Evolutionary conservation across 495 filamentous ascomycete genomes (phyloP).

Genomic region (Neohortaea acidophila): DNA sequence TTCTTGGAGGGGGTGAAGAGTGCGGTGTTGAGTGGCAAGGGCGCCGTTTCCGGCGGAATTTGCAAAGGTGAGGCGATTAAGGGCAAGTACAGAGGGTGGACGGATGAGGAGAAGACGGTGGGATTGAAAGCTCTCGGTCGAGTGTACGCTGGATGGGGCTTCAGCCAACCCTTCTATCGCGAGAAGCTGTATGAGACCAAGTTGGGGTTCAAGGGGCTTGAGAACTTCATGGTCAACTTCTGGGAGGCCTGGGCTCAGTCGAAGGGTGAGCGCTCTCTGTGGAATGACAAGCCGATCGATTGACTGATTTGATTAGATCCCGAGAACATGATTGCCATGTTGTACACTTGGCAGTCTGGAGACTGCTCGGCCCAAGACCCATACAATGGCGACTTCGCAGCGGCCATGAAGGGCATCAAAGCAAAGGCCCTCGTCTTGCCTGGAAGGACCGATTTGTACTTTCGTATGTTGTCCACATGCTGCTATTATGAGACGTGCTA

Average conservation of each 20-base stretch:
- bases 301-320: slow-evolving; percentile 33
- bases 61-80: slow-evolving; percentile 28
- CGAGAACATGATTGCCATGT: slow-evolving; percentile 50
- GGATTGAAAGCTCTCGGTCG: slow-evolving; percentile 56
- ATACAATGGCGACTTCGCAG: slow-evolving; percentile 49
- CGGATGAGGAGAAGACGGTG: slow-evolving; percentile 37
- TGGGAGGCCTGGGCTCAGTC: slow-evolving; percentile 58
- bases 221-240: slow-evolving; percentile 55
- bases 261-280: slow-evolving; percentile 33
- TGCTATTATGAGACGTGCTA: slow-evolving; percentile 3
- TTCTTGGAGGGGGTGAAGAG: slow-evolving; percentile 55
- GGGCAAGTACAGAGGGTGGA: slow-evolving; percentile 37
- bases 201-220: slow-evolving; percentile 45
- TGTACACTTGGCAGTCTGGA: slow-evolving; percentile 59
- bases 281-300: slow-evolving; percentile 2
- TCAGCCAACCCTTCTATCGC: slow-evolving; percentile 54
- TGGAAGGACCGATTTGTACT: slow-evolving; percentile 55
- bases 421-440: slow-evolving; percentile 52
- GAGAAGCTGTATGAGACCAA: slow-evolving; percentile 45
- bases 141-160: slow-evolving; percentile 58
- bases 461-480: slow-evolving; percentile 34
- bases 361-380: slow-evolving; percentile 48
- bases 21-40: slow-evolving; percentile 47
- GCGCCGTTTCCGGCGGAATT: slow-evolving; percentile 35
- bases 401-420: slow-evolving; percentile 51